Evolutionary conservation across 75 land plant species (phyloP).

Genomic region (Isoetes taiwanensis): DNA sequence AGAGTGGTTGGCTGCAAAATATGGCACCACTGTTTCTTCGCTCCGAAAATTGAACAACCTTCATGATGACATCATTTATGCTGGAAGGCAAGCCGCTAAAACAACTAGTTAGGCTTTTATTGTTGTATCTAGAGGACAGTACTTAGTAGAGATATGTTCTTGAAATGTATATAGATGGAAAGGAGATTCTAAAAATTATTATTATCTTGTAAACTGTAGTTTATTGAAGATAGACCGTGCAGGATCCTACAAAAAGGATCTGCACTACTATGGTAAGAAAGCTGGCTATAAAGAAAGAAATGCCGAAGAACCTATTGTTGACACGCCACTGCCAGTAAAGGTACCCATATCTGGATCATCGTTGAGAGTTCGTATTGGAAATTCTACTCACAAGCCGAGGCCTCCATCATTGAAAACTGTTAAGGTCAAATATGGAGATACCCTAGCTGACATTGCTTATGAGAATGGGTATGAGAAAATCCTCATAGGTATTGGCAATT

Average conservation of each 20-base stretch:
- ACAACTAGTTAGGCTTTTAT: no score
- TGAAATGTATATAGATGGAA: no score
- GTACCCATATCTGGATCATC: constrained; percentile 1
- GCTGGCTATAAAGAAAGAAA: constrained; percentile 20
- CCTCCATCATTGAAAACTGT: constrained; percentile 13
- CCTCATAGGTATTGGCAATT: background rate
- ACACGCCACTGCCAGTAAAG: constrained; percentile 10
- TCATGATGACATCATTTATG: constrained; percentile 19
- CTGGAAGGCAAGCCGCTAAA: constrained; percentile 16
- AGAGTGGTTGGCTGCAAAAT: constrained; percentile 24
- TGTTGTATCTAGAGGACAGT: no score
- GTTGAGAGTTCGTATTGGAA: constrained; percentile 5
- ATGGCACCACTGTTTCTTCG: constrained; percentile 21
- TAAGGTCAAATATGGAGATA: constrained; percentile 23
- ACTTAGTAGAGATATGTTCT: no score
- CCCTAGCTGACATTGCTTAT: constrained; percentile 26
- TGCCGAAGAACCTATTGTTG: constrained; percentile 11
- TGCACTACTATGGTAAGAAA: constrained; percentile 22
- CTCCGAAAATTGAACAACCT: constrained; percentile 22
- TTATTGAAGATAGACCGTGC: constrained; percentile 18
- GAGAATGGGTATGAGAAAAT: constrained; percentile 19
- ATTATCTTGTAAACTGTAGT: no score
- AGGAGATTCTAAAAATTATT: no score
- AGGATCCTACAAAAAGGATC: constrained; percentile 8
- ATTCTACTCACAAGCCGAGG: background rate